Conservation (phyloP, 2,329 filamentous ascomycete genomes). For the Pleoardoris graminearum region DNA sequence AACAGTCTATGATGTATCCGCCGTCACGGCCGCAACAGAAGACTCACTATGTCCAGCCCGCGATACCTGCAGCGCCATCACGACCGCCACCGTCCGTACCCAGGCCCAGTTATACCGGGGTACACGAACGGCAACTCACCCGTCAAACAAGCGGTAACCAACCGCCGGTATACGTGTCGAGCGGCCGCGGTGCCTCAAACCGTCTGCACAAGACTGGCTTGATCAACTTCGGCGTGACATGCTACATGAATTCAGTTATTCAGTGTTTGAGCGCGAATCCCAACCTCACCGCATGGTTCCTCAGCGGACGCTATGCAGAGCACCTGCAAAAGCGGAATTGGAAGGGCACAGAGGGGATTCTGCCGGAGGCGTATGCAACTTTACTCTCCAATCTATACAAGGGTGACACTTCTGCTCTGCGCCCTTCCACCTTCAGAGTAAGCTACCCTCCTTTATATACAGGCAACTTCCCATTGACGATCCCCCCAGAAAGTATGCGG, state of each 20-base stretch:
- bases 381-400: conserved; percentile 66
- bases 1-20: conserved; percentile 59
- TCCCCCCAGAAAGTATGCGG: conserved; percentile 61
- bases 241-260: conserved; percentile 90
- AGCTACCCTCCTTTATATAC: conserved; percentile 7
- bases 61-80: conserved; percentile 62
- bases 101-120: conserved; percentile 75
- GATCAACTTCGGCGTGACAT: conserved; percentile 78
- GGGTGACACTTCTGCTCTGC: conserved; percentile 53
- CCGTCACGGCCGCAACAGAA: conserved; percentile 41
- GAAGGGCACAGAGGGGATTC: conserved; percentile 66
- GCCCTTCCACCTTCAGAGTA: conserved; percentile 53
- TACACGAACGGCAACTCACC: conserved; percentile 61
- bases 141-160: conserved; percentile 41
- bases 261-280: conserved; percentile 79
- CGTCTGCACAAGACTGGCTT: conserved; percentile 71
- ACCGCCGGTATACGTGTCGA: conserved; percentile 51
- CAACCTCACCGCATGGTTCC: conserved; percentile 65
- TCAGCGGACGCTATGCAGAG: conserved; percentile 62
- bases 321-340: conserved; percentile 64
- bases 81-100: conserved; percentile 62
- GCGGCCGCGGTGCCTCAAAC: conserved; percentile 49
- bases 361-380: conserved; percentile 65
- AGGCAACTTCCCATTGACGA: conserved; percentile 22
- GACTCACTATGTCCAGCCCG: conserved; percentile 54